Conservation (phyloP, 305 asterid genomes). For the Fraxinus platypoda region DNA sequence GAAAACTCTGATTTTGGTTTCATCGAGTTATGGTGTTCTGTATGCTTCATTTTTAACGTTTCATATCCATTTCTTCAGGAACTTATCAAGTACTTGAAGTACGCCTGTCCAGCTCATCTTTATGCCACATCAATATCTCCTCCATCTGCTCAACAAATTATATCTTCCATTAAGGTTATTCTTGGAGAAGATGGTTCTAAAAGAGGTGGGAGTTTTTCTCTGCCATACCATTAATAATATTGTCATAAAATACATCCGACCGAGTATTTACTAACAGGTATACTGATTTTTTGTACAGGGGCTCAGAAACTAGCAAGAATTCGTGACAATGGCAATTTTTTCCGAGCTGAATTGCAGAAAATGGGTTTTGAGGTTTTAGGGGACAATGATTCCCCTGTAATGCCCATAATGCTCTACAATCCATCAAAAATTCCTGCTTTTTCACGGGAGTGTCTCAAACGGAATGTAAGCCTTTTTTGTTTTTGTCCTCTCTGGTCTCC, state of each 20-base stretch:
- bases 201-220: conserved; percentile 57
- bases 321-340: conserved; percentile 92
- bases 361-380: conserved; percentile 99
- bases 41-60: not conserved
- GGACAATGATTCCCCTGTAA: conserved; percentile 96
- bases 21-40: conserved; percentile 13
- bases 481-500: too few species aligned
- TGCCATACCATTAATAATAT: not conserved
- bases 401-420: conserved; percentile 97
- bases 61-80: conserved; percentile 50
- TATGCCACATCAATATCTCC: conserved; percentile 97
- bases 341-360: conserved; percentile 87
- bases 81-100: conserved; percentile 75
- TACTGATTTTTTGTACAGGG: conserved; percentile 28
- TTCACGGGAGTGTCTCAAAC: conserved; percentile 92
- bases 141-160: conserved; percentile 92
- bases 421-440: conserved; percentile 97
- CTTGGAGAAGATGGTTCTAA: conserved; percentile 98
- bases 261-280: too few species aligned
- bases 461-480: conserved; percentile 43
- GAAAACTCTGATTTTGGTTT: conserved; percentile 7
- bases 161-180: conserved; percentile 84
- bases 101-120: conserved; percentile 91
- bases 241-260: too few species aligned
- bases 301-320: conserved; percentile 87